Base-by-base conservation (phyloP, 140 eudicot genomes). In the Anethum foeniculum region DNA sequence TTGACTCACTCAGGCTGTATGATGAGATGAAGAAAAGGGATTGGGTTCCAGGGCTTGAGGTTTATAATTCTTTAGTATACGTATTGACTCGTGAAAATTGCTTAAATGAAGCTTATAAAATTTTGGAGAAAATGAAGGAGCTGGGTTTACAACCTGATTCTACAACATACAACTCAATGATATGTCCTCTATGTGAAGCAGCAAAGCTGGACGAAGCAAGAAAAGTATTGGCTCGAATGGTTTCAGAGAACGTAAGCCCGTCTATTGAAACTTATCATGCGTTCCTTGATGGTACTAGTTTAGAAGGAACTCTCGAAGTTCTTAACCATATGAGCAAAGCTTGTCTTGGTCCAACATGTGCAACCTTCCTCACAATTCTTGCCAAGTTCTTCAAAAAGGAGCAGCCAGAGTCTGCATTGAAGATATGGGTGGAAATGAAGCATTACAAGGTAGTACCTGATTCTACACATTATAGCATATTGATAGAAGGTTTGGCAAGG, bases 1-100 rank as follows among this genome's bases (percentile, higher is more conserved):
- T 88, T 81, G 97, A 95, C 43, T 92, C 99, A 14, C 86, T 95
- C 30, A 89, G 97, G 79, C 79, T 95, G 79, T 95, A 88, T 62
- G 99, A 91, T 82, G 96, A 91, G 84, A 95, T 95, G 98, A 91
- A 91, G 90, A 95, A 81, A 84, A 89, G 84, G 85, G 93, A 90
- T 36, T 92, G 90, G 91, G 76, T 68, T 46, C 99, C 97, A 13
- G 90, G 92, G 43, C 30, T 60, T 43, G 86, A 77, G 65, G 97
- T 95, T 56, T 95, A 92, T 81, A 90, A 91, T 81, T 95, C 99
- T 0, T 86, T 95, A 86, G 82, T 89, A 51, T 89, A 88, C 60
- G 87, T 91, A 11, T 85, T 95, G 72, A 83, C 92, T 52, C 81
- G 69, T 27, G 92, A 91, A 82, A 91, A 93, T 84, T 95, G 99